phyloP scores from a whole-genome alignment of 805 yeast species.

The Lachancea nothofagi region DNA sequence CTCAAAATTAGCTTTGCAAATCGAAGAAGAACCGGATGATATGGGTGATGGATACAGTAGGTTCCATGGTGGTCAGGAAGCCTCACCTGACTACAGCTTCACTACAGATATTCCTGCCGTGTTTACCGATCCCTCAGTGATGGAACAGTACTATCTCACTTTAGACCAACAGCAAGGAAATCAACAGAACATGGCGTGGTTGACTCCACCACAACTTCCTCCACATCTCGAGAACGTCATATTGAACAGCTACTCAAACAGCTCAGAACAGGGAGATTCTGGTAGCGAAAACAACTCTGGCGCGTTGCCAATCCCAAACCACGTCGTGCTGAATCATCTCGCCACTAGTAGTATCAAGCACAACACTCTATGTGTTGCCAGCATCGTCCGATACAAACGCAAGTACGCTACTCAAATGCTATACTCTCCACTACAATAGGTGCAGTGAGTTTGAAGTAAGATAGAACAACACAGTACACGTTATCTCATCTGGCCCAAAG shows the following conservation, averaged over 20 bases:
- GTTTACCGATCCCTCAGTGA: slow-evolving; percentile 77
- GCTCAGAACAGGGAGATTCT: slow-evolving; percentile 23
- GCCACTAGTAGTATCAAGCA: slow-evolving; percentile 96
- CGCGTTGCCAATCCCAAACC: slow-evolving; percentile 89
- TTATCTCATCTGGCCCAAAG: no score
- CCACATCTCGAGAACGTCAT: slow-evolving; percentile 95
- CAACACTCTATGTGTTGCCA: slow-evolving; percentile 88
- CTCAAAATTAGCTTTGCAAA: slow-evolving; percentile 46
- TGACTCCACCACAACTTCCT: slow-evolving; percentile 94
- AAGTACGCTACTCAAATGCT: slow-evolving; percentile 88
- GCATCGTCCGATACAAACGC: slow-evolving; percentile 80
- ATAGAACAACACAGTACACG: no score
- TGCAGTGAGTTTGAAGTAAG: no score
- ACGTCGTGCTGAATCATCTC: slow-evolving; percentile 86
- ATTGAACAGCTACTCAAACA: slow-evolving; percentile 56
- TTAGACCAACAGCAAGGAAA: slow-evolving; percentile 62
- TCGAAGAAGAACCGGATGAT: slow-evolving; percentile 45
- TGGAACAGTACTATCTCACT: slow-evolving; percentile 79
- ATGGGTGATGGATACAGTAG: slow-evolving; percentile 78
- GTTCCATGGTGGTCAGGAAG: slow-evolving; percentile 57
- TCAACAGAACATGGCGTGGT: slow-evolving; percentile 52
- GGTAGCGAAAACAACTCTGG: slow-evolving; percentile 69
- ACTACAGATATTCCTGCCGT: slow-evolving; percentile 74
- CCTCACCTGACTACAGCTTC: slow-evolving; percentile 35
- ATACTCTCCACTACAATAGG: slow-evolving; percentile 71